Conservation (phyloP, 768 basidiomycete species). For the Suillus variegatus region DNA sequence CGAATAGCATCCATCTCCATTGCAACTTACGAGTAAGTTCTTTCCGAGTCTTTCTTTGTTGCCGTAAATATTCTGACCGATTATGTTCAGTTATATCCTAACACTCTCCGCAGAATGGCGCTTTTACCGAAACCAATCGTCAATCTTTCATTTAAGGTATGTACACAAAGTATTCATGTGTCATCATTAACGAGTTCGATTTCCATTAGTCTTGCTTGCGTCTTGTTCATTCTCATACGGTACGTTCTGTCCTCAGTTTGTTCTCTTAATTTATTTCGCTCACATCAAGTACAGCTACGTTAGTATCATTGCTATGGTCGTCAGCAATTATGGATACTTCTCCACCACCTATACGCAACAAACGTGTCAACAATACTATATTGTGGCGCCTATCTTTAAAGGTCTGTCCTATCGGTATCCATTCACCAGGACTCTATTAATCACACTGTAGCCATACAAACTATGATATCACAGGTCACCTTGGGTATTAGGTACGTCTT, state of each 20-base stretch:
- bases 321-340: slow-evolving; percentile 65
- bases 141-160: slow-evolving; percentile 30
- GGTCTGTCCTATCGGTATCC: slow-evolving; percentile 34
- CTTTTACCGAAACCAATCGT: slow-evolving; percentile 33
- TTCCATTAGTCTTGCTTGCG: slow-evolving; percentile 26
- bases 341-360: slow-evolving; percentile 45
- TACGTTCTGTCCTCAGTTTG: not conserved
- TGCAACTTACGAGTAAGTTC: slow-evolving; percentile 42
- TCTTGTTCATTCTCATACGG: slow-evolving; percentile 33
- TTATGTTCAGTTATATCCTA: slow-evolving; percentile 28
- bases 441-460: slow-evolving; percentile 38
- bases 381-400: slow-evolving; percentile 61
- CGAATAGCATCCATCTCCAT: slow-evolving; percentile 38
- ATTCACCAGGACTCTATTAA: not conserved
- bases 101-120: slow-evolving; percentile 36
- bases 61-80: not conserved
- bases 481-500: slow-evolving; percentile 58
- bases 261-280: not conserved
- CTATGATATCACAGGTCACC: slow-evolving; percentile 65
- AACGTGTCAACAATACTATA: slow-evolving; percentile 49
- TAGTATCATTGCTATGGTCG: slow-evolving; percentile 48
- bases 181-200: not conserved
- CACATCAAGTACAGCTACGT: slow-evolving; percentile 24
- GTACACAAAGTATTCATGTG: not conserved
- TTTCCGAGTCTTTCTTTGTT: too few species aligned